Conservation (phyloP, 2,329 filamentous ascomycete genomes). For the Ascochyta pisi region DNA sequence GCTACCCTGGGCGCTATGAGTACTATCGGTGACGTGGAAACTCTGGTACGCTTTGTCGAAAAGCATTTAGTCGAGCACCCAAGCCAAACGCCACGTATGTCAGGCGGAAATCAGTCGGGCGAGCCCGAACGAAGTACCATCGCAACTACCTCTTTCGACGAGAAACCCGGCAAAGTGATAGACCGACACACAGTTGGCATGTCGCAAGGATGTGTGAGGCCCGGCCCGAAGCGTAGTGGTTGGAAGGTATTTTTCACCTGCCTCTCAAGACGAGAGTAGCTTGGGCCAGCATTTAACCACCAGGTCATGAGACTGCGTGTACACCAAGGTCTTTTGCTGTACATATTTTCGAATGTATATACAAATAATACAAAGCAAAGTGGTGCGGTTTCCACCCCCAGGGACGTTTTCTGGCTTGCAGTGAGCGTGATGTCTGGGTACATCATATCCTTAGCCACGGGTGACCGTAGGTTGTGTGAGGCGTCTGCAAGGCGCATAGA, state of each 20-base stretch:
- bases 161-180: not conserved
- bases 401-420: not conserved
- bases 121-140: slow-evolving; percentile 1
- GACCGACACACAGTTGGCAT: not conserved
- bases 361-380: slow-evolving; percentile 1
- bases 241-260: slow-evolving; percentile 9
- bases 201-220: not conserved
- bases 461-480: slow-evolving; percentile 1
- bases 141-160: slow-evolving; percentile 1
- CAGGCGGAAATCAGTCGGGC: not conserved
- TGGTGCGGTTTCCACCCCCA: not conserved
- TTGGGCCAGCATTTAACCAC: not conserved
- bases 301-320: not conserved
- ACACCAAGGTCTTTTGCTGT: not conserved
- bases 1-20: slow-evolving; percentile 69
- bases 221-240: slow-evolving; percentile 4
- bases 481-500: slow-evolving; percentile 16
- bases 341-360: slow-evolving; percentile 5
- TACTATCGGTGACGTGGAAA: slow-evolving; percentile 61
- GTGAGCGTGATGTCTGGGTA: not conserved
- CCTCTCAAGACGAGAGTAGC: slow-evolving; percentile 7
- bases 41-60: slow-evolving; percentile 2
- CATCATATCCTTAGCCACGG: not conserved
- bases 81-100: not conserved
- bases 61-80: slow-evolving; percentile 11